Conservation (phyloP, 768 basidiomycete species). For the Lentinula detonsa region DNA sequence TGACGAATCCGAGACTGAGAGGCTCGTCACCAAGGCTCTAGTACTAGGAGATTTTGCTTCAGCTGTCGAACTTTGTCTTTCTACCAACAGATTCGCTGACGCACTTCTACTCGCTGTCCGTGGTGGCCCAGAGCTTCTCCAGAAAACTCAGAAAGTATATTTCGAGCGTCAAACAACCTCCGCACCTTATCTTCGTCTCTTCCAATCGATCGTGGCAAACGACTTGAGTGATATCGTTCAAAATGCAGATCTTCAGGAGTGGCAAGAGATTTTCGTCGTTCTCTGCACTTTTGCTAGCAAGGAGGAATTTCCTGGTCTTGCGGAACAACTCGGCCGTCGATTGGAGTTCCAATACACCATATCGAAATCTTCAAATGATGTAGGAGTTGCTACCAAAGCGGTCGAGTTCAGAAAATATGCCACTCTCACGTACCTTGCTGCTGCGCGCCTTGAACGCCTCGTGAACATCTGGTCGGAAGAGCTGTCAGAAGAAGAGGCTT, state of each 20-base stretch:
- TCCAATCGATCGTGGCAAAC: constrained; percentile 90
- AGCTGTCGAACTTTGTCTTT: constrained; percentile 88
- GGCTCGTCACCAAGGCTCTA: constrained; percentile 85
- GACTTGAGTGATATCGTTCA: constrained; percentile 93
- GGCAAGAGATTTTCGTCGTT: constrained; percentile 96
- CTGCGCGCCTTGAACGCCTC: constrained; percentile 80
- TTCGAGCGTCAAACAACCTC: constrained; percentile 76
- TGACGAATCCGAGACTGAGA: constrained; percentile 84
- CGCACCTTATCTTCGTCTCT: constrained; percentile 85
- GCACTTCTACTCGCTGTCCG: constrained; percentile 91
- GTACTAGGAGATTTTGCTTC: constrained; percentile 94
- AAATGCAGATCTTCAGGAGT: constrained; percentile 91
- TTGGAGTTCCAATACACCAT: constrained; percentile 79
- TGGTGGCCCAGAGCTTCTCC: constrained; percentile 82
- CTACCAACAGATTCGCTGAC: constrained; percentile 87
- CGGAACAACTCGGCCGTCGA: constrained; percentile 87
- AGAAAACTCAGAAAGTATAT: constrained; percentile 88
- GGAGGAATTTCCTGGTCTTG: constrained; percentile 82
- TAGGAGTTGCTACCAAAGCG: constrained; percentile 34
- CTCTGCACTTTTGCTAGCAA: constrained; percentile 87
- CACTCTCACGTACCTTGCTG: constrained; percentile 89
- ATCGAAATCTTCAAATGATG: constrained; percentile 41
- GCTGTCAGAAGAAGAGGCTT: constrained; percentile 76
- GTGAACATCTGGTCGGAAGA: constrained; percentile 92
- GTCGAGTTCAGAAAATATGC: constrained; percentile 75